Evolutionary conservation across 495 filamentous ascomycete genomes (phyloP).

Genomic region (Penicillium fimorum): DNA sequence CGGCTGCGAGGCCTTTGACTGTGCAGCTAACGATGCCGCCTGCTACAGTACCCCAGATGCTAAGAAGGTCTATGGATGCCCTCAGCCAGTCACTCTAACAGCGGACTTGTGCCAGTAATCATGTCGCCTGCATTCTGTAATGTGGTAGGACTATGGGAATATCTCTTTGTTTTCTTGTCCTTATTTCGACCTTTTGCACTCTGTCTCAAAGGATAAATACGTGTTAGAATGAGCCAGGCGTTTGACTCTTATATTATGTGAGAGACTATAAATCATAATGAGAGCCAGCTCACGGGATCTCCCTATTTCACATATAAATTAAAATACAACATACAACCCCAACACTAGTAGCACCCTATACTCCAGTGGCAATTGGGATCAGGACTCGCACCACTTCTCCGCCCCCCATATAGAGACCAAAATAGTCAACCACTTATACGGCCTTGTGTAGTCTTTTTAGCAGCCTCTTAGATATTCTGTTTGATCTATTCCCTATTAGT

Average conservation of each 20-base stretch:
- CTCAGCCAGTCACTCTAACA: conserved; percentile 28
- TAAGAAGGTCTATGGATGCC: conserved; percentile 33
- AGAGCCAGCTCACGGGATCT: too few relatives aligned
- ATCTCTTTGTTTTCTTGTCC: conserved; percentile 15
- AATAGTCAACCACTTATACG: too few relatives aligned
- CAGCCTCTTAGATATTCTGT: too few relatives aligned
- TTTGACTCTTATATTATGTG: neutral
- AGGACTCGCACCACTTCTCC: too few relatives aligned
- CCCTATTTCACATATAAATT: too few relatives aligned
- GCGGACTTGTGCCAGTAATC: conserved; percentile 25
- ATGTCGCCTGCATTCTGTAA: conserved; percentile 9
- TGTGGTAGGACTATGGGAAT: conserved; percentile 5
- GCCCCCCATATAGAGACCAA: too few relatives aligned
- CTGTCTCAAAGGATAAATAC: conserved; percentile 4
- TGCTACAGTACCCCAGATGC: conserved; percentile 32
- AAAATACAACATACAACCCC: too few relatives aligned
- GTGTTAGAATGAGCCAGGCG: conserved; percentile 10
- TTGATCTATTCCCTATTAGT: too few relatives aligned
- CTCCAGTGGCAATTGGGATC: too few relatives aligned
- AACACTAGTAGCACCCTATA: too few relatives aligned
- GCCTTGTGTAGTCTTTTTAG: too few relatives aligned
- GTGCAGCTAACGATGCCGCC: conserved; percentile 27
- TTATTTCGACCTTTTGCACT: conserved; percentile 12
- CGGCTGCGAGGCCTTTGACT: conserved; percentile 31
- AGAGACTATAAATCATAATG: too few relatives aligned